These are phyloP conservation scores for Gaultheria prostrata DNA, from an alignment of 148 eudicot genomes.

Conservation along the genomic window DNA sequence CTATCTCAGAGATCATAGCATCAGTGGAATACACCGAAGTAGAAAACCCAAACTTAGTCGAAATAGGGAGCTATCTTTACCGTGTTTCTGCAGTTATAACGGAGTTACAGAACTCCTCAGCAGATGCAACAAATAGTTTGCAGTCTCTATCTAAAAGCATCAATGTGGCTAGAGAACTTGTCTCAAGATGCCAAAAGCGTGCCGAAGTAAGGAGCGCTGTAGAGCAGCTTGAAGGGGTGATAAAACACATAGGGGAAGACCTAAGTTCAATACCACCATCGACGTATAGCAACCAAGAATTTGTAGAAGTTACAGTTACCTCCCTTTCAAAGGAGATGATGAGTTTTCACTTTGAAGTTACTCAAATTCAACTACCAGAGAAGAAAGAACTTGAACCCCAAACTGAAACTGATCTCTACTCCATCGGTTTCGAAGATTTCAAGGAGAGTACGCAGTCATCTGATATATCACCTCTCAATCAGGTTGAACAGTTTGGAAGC, in stretches of 20 bases:
- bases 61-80: slow-evolving; percentile 60
- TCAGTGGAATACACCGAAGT: slow-evolving; percentile 29
- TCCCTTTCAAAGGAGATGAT: slow-evolving; percentile 68
- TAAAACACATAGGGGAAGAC: slow-evolving; percentile 56
- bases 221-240: slow-evolving; percentile 50
- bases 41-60: slow-evolving; percentile 41
- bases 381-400: slow-evolving; percentile 15
- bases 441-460: slow-evolving; percentile 34
- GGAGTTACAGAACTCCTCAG: slow-evolving; percentile 45
- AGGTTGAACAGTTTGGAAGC: slow-evolving; percentile 39
- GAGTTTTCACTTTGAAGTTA: slow-evolving; percentile 31
- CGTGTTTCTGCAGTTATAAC: slow-evolving; percentile 45
- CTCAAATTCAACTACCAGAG: slow-evolving; percentile 22
- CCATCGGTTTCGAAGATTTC: slow-evolving; percentile 35
- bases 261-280: slow-evolving; percentile 48
- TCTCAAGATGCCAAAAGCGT: slow-evolving; percentile 24
- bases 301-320: slow-evolving; percentile 37
- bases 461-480: slow-evolving; percentile 24
- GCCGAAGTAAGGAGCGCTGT: slow-evolving; percentile 27
- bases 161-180: slow-evolving; percentile 39
- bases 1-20: slow-evolving; percentile 51
- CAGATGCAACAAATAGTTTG: slow-evolving; percentile 28
- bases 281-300: slow-evolving; percentile 39
- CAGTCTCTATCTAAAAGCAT: slow-evolving; percentile 43
- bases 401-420: slow-evolving; percentile 52